phyloP scores from a whole-genome alignment of 2,329 filamentous ascomycete species.

The Hypoxylon sp. region DNA sequence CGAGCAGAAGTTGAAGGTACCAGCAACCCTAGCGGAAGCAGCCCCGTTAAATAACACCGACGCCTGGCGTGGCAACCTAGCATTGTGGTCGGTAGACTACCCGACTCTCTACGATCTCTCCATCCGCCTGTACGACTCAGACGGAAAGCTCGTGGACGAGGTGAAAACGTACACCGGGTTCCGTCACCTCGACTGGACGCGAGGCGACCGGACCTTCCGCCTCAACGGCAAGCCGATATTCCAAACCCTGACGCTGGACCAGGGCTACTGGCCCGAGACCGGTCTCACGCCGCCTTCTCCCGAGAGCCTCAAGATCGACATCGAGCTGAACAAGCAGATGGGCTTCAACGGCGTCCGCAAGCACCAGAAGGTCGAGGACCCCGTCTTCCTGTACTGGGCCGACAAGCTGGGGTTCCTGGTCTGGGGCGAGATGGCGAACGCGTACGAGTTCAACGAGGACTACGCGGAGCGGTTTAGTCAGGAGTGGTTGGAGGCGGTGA shows the following conservation, averaged over 20 bases:
- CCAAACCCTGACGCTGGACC: slow-evolving; percentile 67
- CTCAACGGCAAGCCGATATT: slow-evolving; percentile 68
- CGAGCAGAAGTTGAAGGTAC: slow-evolving; percentile 51
- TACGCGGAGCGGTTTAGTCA: slow-evolving; percentile 68
- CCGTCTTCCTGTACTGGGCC: slow-evolving; percentile 68
- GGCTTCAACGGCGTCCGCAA: slow-evolving; percentile 72
- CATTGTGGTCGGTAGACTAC: slow-evolving; percentile 68
- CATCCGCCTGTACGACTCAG: slow-evolving; percentile 59
- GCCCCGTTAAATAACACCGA: slow-evolving; percentile 50
- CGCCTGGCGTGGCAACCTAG: slow-evolving; percentile 63
- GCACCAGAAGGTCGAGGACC: slow-evolving; percentile 71
- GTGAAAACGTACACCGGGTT: slow-evolving; percentile 68
- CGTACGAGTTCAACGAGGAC: slow-evolving; percentile 67
- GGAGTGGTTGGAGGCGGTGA: slow-evolving; percentile 71
- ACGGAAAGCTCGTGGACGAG: slow-evolving; percentile 58
- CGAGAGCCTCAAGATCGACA: slow-evolving; percentile 58
- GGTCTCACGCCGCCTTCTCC: slow-evolving; percentile 65
- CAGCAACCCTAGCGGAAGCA: slow-evolving; percentile 45
- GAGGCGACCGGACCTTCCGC: slow-evolving; percentile 65
- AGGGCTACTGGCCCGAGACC: slow-evolving; percentile 70
- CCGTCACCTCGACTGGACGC: slow-evolving; percentile 66
- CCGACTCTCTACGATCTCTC: slow-evolving; percentile 64
- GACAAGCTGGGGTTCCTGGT: slow-evolving; percentile 68
- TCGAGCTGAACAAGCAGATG: slow-evolving; percentile 65
- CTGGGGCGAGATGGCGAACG: slow-evolving; percentile 72